These are phyloP conservation scores for Yamadazyma laniorum DNA, from an alignment of 805 yeast genomes.

Conservation along the genomic window DNA sequence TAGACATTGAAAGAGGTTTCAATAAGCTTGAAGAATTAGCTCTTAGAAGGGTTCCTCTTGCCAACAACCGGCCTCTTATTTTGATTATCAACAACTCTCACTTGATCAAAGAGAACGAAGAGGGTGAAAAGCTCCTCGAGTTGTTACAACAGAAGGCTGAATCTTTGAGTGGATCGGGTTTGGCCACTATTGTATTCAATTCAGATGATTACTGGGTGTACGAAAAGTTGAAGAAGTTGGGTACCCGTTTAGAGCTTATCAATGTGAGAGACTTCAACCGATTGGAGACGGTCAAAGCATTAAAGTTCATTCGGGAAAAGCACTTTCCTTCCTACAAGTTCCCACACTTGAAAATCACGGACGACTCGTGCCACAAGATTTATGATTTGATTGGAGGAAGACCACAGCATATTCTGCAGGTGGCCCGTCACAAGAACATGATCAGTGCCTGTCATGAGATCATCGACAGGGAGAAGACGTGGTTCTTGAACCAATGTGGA, in stretches of 20 bases:
- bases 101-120: slow-evolving; percentile 70
- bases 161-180: slow-evolving; percentile 66
- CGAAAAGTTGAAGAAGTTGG: slow-evolving; percentile 66
- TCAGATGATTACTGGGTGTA: slow-evolving; percentile 87
- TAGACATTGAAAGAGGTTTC: slow-evolving; percentile 82
- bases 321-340: slow-evolving; percentile 31
- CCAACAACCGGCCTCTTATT: slow-evolving; percentile 54
- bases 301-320: slow-evolving; percentile 48
- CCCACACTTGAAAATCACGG: slow-evolving; percentile 38
- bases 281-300: slow-evolving; percentile 52
- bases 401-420: slow-evolving; percentile 77
- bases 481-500: slow-evolving; percentile 85
- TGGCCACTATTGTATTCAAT: slow-evolving; percentile 69
- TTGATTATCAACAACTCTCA: slow-evolving; percentile 74
- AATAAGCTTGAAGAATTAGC: slow-evolving; percentile 74
- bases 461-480: slow-evolving; percentile 77
- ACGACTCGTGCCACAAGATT: slow-evolving; percentile 47
- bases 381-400: slow-evolving; percentile 79
- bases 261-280: slow-evolving; percentile 64
- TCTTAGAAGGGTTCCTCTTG: slow-evolving; percentile 40
- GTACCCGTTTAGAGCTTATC: slow-evolving; percentile 72
- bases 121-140: slow-evolving; percentile 68
- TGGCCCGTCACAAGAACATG: slow-evolving; percentile 56
- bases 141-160: slow-evolving; percentile 84
- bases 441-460: slow-evolving; percentile 63